A percentile compares a stretch with the other conserved stretches of the same genome.
Evolutionary conservation across 306 rosid species (phyloP).

Genomic region (Sicyos edulis): DNA sequence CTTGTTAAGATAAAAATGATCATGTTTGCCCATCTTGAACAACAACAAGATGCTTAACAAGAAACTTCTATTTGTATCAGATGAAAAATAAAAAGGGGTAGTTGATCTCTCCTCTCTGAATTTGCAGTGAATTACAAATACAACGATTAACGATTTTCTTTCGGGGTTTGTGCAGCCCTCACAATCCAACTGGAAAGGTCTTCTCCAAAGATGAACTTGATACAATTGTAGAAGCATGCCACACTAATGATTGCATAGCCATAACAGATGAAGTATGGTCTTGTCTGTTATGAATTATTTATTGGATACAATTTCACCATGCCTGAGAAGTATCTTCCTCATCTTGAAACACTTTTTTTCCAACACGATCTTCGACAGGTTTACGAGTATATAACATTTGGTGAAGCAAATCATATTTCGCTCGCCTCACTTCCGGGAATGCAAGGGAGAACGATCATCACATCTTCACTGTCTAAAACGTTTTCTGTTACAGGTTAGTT

Average conservation of each 20-base stretch:
- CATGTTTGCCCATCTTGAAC: too few relatives aligned
- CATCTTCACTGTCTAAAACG: constrained; percentile 78
- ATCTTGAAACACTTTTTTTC: neutral
- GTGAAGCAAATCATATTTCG: constrained; percentile 51
- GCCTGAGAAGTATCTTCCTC: neutral
- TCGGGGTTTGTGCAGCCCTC: constrained; percentile 53
- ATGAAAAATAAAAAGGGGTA: neutral
- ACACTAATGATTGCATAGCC: constrained; percentile 48
- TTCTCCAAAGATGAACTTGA: constrained; percentile 75
- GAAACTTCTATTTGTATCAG: neutral
- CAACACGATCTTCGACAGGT: constrained; percentile 36
- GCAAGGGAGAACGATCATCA: constrained; percentile 70
- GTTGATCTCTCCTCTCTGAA: too few relatives aligned
- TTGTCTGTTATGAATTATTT: neutral
- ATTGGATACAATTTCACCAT: neutral
- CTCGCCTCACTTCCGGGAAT: constrained; percentile 75
- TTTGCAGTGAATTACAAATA: neutral
- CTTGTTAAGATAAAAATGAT: neutral
- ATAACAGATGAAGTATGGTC: constrained; percentile 83
- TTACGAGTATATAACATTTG: constrained; percentile 62
- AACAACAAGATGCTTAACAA: too few relatives aligned
- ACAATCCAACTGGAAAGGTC: constrained; percentile 92
- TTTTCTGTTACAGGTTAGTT: constrained; percentile 61
- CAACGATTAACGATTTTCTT: neutral
- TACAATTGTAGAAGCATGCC: constrained; percentile 60